These are phyloP conservation scores for Bipolaris bicolor DNA, from an alignment of 2,329 filamentous ascomycete genomes.

Conservation along the genomic window DNA sequence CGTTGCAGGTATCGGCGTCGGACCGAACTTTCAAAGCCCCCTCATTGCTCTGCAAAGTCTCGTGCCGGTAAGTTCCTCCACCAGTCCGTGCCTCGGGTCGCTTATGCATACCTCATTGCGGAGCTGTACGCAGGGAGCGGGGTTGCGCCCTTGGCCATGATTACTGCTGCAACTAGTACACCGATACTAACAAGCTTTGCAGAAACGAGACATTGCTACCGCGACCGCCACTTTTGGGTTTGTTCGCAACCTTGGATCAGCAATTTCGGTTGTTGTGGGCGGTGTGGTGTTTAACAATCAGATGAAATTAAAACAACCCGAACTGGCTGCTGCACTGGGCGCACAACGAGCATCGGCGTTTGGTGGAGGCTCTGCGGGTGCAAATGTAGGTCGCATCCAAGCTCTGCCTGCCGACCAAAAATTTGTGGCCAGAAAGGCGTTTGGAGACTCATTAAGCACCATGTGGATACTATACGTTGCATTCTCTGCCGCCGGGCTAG, in stretches of 20 bases:
- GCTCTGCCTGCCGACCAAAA: constrained; percentile 57
- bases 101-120: constrained; percentile 1
- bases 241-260: constrained; percentile 70
- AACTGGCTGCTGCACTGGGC: constrained; percentile 59
- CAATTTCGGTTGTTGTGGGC: constrained; percentile 73
- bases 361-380: constrained; percentile 65
- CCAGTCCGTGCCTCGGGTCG: constrained; percentile 1
- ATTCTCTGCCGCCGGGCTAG: constrained; percentile 50
- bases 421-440: constrained; percentile 50
- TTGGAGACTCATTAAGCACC: constrained; percentile 52
- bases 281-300: constrained; percentile 81
- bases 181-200: constrained; percentile 20
- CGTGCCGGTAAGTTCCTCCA: constrained; percentile 52
- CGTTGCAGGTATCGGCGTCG: constrained; percentile 55
- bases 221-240: constrained; percentile 72
- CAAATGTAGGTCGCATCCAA: constrained; percentile 65
- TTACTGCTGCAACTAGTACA: constrained; percentile 4
- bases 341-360: constrained; percentile 59
- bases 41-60: constrained; percentile 71
- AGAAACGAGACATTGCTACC: constrained; percentile 67
- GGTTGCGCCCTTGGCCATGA: constrained; percentile 3
- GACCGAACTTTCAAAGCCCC: constrained; percentile 72
- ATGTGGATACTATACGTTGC: constrained; percentile 59
- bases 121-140: constrained; percentile 5
- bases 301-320: constrained; percentile 64